Evolutionary conservation across 2,329 filamentous ascomycete species (phyloP).

Genomic region (Curvularia hawaiiensis): DNA sequence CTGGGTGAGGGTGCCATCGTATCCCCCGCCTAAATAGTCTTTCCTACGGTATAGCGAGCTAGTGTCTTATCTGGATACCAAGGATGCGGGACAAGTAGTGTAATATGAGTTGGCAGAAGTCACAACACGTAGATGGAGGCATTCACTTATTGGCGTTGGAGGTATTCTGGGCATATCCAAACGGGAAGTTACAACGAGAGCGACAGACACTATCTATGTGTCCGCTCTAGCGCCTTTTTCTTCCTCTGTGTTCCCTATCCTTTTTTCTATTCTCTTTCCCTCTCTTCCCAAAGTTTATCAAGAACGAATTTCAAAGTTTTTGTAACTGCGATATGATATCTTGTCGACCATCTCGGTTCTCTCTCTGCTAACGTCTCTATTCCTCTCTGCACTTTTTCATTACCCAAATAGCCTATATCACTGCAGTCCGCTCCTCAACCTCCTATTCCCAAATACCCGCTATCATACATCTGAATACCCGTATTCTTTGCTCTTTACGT

Average conservation of each 20-base stretch:
- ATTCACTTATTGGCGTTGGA: conserved; percentile 16
- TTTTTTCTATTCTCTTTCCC: neutral
- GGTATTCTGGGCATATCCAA: conserved; percentile 16
- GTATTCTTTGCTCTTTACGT: neutral
- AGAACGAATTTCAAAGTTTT: neutral
- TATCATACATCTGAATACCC: neutral
- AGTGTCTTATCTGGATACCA: neutral
- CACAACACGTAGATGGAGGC: neutral
- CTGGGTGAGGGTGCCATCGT: conserved; percentile 58
- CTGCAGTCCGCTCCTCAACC: neutral
- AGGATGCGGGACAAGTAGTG: neutral
- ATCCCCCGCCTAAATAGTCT: conserved; percentile 9
- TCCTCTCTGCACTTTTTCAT: neutral
- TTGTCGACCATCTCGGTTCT: neutral
- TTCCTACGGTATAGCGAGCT: no score
- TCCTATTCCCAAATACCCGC: neutral
- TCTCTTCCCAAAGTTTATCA: neutral
- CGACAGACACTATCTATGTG: neutral
- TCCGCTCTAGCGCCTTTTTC: neutral
- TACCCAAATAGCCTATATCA: neutral
- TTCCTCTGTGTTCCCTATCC: neutral
- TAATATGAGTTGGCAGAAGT: neutral
- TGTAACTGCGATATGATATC: neutral
- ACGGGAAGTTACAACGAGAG: neutral
- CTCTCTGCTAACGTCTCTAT: neutral